phyloP scores from a whole-genome alignment of 2,329 filamentous ascomycete species.

The Phialophora tarda region DNA sequence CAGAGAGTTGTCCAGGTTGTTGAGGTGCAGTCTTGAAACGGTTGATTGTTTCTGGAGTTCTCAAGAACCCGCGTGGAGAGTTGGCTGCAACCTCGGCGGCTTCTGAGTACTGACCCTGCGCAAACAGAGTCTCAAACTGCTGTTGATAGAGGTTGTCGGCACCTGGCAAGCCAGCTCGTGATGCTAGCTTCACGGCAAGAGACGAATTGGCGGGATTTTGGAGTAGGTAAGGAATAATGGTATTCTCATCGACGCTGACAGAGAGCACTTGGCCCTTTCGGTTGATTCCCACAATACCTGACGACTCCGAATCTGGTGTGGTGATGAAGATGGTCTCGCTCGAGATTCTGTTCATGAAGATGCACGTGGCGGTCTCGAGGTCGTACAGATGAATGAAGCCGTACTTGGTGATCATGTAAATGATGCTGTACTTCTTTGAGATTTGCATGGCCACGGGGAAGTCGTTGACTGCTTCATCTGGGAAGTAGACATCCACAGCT shows the following conservation, averaged over 20 bases:
- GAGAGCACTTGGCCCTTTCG: slow-evolving; percentile 96
- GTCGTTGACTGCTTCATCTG: slow-evolving; percentile 90
- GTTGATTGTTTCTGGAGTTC: slow-evolving; percentile 93
- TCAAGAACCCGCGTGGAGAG: slow-evolving; percentile 92
- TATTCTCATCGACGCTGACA: slow-evolving; percentile 89
- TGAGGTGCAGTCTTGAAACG: slow-evolving; percentile 87
- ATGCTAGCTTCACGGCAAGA: slow-evolving; percentile 94
- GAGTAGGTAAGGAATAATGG: slow-evolving; percentile 90
- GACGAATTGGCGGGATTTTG: slow-evolving; percentile 94
- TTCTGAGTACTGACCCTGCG: slow-evolving; percentile 78
- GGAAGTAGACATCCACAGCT: slow-evolving; percentile 97
- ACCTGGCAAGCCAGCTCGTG: slow-evolving; percentile 88
- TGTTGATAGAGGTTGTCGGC: slow-evolving; percentile 91
- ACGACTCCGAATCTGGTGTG: slow-evolving; percentile 78
- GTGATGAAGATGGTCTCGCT: slow-evolving; percentile 99
- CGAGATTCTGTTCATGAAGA: slow-evolving; percentile 99
- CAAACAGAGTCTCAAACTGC: slow-evolving; percentile 88
- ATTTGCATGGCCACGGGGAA: slow-evolving; percentile 98
- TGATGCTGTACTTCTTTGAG: slow-evolving; percentile 92
- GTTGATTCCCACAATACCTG: slow-evolving; percentile 93
- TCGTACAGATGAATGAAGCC: slow-evolving; percentile 99
- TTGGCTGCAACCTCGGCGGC: slow-evolving; percentile 96
- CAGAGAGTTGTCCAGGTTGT: slow-evolving; percentile 77
- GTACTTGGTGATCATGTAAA: slow-evolving; percentile 98
- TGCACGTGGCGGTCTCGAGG: slow-evolving; percentile 89